These are phyloP conservation scores for Parafenestella ontariensis DNA, from an alignment of 2,329 filamentous ascomycete species.

Conservation along the genomic window DNA sequence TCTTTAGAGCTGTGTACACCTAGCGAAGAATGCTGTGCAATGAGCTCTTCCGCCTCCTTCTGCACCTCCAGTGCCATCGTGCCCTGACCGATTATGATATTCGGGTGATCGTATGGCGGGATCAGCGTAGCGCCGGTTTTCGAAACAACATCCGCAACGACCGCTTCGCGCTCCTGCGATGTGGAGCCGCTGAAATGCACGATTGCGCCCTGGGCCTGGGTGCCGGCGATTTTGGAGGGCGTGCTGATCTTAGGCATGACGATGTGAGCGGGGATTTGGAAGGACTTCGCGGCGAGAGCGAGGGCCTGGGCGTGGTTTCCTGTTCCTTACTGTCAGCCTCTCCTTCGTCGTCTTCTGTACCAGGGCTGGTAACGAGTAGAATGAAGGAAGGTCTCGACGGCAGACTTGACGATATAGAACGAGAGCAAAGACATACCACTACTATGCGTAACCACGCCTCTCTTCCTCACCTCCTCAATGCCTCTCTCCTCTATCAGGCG, in stretches of 20 bases:
- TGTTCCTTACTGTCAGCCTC: constrained; percentile 44
- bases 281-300: constrained; percentile 78
- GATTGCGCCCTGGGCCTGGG: constrained; percentile 75
- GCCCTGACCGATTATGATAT: constrained; percentile 94
- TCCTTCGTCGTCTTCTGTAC: no score
- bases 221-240: constrained; percentile 86
- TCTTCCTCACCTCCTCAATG: constrained; percentile 56
- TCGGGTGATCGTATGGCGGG: constrained; percentile 89
- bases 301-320: constrained; percentile 96
- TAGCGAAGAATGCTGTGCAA: constrained; percentile 39
- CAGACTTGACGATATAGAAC: no score
- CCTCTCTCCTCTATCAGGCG: constrained; percentile 67
- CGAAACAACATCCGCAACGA: constrained; percentile 71
- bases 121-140: constrained; percentile 80
- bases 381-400: no score
- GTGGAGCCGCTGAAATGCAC: constrained; percentile 86
- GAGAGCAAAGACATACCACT: constrained; percentile 69
- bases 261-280: constrained; percentile 80
- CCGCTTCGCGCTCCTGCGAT: constrained; percentile 78
- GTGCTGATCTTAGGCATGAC: constrained; percentile 90
- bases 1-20: constrained; percentile 15
- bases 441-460: constrained; percentile 88
- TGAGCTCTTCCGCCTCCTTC: constrained; percentile 68
- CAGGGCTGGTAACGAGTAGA: no score
- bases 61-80: constrained; percentile 85